Conservation (phyloP, 1,284 basidiomycete genomes). For the Cystobasidiaceae sp. region DNA sequence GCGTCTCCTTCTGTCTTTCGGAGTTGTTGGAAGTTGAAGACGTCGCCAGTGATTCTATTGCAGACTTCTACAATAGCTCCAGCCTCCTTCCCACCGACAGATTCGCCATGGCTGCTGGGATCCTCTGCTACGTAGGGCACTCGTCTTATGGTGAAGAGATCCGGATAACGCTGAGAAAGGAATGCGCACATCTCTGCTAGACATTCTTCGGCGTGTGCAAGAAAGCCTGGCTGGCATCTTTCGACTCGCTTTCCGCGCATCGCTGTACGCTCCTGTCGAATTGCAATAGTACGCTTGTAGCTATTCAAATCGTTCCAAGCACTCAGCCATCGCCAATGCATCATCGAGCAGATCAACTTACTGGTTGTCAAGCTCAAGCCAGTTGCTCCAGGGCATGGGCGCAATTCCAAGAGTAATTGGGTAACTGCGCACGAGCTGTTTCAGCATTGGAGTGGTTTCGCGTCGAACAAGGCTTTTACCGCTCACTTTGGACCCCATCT, state of each 20-base stretch:
- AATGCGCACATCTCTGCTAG: conserved; percentile 32
- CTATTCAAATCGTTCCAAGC: not conserved
- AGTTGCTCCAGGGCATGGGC: conserved; percentile 22
- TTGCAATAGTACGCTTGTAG: conserved; percentile 10
- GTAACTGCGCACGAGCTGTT: too few species aligned
- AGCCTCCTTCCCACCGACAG: conserved; percentile 16
- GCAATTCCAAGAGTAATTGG: conserved; percentile 31
- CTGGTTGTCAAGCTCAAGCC: conserved; percentile 33
- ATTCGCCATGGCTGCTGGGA: conserved; percentile 49
- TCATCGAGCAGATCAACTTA: too few species aligned
- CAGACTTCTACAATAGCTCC: conserved; percentile 48
- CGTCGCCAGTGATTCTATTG: conserved; percentile 54
- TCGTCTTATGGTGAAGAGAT: conserved; percentile 23
- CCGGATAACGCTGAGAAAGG: conserved; percentile 29
- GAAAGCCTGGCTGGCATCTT: conserved; percentile 20
- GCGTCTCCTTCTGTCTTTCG: conserved; percentile 47
- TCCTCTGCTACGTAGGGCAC: conserved; percentile 51
- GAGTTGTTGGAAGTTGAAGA: conserved; percentile 52
- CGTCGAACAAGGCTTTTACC: too few species aligned
- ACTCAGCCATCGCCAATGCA: too few species aligned
- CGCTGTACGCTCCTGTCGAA: conserved; percentile 7
- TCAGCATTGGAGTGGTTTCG: too few species aligned
- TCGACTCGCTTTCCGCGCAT: not conserved
- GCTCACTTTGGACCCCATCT: too few species aligned
- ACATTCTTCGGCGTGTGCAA: conserved; percentile 31